These are phyloP conservation scores for Collybiopsis luxurians DNA, from an alignment of 768 basidiomycete genomes.

Conservation along the genomic window DNA sequence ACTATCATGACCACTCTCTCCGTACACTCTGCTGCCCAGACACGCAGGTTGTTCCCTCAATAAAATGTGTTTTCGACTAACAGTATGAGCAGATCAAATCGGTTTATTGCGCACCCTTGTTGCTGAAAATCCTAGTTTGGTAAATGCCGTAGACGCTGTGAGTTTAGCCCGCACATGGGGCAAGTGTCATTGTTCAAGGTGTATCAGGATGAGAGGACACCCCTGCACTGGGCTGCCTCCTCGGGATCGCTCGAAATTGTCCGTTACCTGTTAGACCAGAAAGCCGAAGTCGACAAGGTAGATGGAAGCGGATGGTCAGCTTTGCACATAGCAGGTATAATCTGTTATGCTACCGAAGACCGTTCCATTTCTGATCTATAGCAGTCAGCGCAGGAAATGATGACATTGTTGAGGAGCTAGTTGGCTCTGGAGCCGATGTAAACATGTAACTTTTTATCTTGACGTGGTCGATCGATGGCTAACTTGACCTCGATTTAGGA, in stretches of 20 bases:
- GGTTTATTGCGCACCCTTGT: conserved; percentile 67
- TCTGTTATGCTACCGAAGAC: conserved; percentile 7
- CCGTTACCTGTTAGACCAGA: conserved; percentile 66
- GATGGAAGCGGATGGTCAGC: conserved; percentile 77
- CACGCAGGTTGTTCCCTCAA: neutral
- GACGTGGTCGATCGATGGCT: conserved; percentile 15
- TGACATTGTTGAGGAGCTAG: conserved; percentile 68
- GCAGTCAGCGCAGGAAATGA: conserved; percentile 82
- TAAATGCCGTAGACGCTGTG: conserved; percentile 66
- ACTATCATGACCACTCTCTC: conserved; percentile 41
- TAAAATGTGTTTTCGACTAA: neutral
- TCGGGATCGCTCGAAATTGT: conserved; percentile 67
- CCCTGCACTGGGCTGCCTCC: conserved; percentile 85
- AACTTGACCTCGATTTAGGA: conserved; percentile 32
- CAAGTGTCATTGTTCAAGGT: neutral
- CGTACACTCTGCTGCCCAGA: conserved; percentile 68
- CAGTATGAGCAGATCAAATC: conserved; percentile 54
- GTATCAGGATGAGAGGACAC: conserved; percentile 69
- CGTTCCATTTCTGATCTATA: conserved; percentile 13
- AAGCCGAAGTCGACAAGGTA: conserved; percentile 62
- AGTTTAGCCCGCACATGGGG: neutral
- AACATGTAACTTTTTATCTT: conserved; percentile 39
- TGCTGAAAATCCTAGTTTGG: conserved; percentile 55
- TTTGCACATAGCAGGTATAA: conserved; percentile 73
- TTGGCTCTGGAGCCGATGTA: conserved; percentile 82